Evolutionary conservation across 306 rosid species (phyloP).

Genomic region (Inga oerstediana): DNA sequence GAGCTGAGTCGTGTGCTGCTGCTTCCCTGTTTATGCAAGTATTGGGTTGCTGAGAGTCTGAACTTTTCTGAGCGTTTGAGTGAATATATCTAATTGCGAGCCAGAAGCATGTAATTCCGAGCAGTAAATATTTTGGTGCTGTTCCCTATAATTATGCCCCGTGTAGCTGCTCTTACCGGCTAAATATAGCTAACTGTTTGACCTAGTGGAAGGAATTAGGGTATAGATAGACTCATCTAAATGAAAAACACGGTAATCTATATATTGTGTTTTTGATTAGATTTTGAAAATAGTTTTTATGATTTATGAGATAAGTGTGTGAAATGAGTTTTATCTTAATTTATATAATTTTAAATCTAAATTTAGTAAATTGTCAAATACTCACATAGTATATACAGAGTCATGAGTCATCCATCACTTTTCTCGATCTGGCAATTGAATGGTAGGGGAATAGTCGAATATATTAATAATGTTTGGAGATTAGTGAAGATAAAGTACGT

Average conservation of each 20-base stretch:
- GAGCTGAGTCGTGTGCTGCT: background rate
- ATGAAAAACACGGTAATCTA: background rate
- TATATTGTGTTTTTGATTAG: too few relatives aligned
- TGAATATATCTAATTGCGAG: background rate
- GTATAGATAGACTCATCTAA: background rate
- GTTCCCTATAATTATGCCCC: background rate
- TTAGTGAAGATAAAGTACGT: background rate
- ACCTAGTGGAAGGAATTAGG: background rate
- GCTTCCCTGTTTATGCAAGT: background rate
- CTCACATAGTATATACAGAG: background rate
- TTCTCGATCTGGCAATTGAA: background rate
- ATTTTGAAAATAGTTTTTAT: too few relatives aligned
- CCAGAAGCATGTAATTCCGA: background rate
- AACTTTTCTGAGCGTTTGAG: background rate
- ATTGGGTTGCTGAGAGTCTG: background rate
- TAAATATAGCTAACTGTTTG: background rate
- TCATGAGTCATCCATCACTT: background rate
- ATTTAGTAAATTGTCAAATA: too few relatives aligned
- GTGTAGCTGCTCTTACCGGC: background rate
- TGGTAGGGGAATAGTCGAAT: background rate
- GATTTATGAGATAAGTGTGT: too few relatives aligned
- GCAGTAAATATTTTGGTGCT: background rate
- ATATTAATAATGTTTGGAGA: background rate
- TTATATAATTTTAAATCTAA: too few relatives aligned
- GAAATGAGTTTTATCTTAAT: too few relatives aligned